Conservation (phyloP, 73 alveolate species). For the Blepharisma stoltei region DNA sequence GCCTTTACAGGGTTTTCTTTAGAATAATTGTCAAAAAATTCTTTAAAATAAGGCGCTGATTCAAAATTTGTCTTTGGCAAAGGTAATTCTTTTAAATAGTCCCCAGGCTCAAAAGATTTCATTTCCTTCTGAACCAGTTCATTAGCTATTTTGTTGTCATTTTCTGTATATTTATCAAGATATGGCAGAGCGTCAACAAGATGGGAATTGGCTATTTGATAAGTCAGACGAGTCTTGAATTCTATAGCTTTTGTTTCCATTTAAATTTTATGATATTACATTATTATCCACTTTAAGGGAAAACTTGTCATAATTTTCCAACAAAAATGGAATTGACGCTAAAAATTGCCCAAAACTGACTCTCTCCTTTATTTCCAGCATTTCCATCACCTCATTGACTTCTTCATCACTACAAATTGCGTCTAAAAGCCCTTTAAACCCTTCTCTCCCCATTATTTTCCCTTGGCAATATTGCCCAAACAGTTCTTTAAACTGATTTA, state of each 20-base stretch:
- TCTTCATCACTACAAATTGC: conserved; percentile 10
- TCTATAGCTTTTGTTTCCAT: neutral
- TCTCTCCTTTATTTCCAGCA: neutral
- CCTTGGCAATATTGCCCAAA: conserved; percentile 12
- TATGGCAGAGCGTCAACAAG: neutral
- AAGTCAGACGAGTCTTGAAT: neutral
- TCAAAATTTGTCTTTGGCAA: too few species aligned
- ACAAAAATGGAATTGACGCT: conserved; percentile 9
- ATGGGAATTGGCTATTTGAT: neutral
- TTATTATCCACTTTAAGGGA: neutral
- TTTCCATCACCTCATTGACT: neutral
- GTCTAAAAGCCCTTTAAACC: neutral
- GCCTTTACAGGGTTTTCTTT: too few species aligned
- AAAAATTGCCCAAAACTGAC: conserved; percentile 15
- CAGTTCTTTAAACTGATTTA: neutral
- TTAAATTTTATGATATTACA: neutral
- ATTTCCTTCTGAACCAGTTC: neutral
- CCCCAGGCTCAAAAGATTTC: neutral
- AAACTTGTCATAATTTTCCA: conserved; percentile 21
- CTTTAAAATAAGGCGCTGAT: too few species aligned
- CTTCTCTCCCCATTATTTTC: neutral
- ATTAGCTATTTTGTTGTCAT: neutral
- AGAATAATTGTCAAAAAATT: too few species aligned
- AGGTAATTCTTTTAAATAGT: too few species aligned
- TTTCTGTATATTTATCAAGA: neutral